Percentiles rank a stretch among this genome's conserved stretches.
Conservation (phyloP, 2,329 filamentous ascomycete genomes). For the Neofusicoccum parvum region DNA sequence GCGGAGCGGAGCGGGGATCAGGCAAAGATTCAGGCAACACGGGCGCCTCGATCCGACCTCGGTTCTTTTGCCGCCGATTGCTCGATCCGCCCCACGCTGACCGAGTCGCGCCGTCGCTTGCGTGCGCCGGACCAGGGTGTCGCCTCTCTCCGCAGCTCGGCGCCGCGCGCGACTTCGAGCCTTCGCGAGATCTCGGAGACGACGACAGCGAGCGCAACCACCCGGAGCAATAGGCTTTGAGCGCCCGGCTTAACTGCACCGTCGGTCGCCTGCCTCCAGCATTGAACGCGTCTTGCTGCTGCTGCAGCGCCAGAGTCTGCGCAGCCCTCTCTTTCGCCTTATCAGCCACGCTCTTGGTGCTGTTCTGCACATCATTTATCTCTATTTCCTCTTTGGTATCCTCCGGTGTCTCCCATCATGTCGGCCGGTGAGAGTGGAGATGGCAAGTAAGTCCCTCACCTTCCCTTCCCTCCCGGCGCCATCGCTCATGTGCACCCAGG, state of each 20-base stretch:
- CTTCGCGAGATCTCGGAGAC: not conserved
- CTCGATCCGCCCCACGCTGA: not conserved
- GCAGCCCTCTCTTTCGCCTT: not conserved
- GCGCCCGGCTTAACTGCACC: not conserved
- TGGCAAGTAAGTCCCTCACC: not conserved
- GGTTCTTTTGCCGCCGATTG: not conserved
- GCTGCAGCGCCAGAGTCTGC: too few species aligned
- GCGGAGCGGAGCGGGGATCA: not conserved
- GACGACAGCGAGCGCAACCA: not conserved
- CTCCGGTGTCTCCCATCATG: not conserved
- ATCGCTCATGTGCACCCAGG: not conserved
- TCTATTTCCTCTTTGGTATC: not conserved
- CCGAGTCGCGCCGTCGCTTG: not conserved
- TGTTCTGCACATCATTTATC: not conserved
- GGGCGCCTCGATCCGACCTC: constrained; percentile 7
- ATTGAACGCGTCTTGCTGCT: not conserved
- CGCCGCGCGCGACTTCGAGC: not conserved
- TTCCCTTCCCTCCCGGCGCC: not conserved
- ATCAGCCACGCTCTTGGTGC: not conserved
- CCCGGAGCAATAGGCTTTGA: not conserved
- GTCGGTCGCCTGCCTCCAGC: not conserved
- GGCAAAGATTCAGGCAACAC: not conserved
- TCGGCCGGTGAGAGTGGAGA: not conserved
- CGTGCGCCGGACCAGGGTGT: too few species aligned
- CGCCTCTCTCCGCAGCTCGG: not conserved